Conservation (phyloP, 805 yeast genomes). For the Kazachstania bromeliacearum region DNA sequence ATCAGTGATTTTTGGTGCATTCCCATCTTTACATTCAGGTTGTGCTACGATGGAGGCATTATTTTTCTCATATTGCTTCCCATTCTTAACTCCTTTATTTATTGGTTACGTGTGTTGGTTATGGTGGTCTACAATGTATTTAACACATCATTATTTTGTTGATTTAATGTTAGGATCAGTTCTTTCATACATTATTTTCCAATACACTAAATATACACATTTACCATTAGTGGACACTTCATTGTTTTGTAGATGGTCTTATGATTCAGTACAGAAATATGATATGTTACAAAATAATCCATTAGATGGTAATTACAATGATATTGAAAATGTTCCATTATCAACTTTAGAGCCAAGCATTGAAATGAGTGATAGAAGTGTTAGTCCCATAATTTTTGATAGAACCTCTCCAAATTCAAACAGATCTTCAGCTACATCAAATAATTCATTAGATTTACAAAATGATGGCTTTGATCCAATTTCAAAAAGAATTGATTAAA, state of each 20-base stretch:
- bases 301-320: conserved; percentile 19
- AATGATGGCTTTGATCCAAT: neutral
- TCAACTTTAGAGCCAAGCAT: neutral
- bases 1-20: conserved; percentile 90
- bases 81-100: conserved; percentile 55
- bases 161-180: conserved; percentile 91
- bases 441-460: conserved; percentile 22
- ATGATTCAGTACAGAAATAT: conserved; percentile 33
- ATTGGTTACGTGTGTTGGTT: conserved; percentile 79
- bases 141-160: conserved; percentile 92
- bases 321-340: conserved; percentile 28
- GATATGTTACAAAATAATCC: conserved; percentile 32
- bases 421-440: conserved; percentile 30
- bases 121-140: conserved; percentile 98
- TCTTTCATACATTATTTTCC: conserved; percentile 63
- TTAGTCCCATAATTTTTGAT: conserved; percentile 28
- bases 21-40: conserved; percentile 83
- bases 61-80: conserved; percentile 77
- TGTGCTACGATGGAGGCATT: conserved; percentile 90
- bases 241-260: conserved; percentile 64
- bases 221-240: conserved; percentile 51
- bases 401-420: conserved; percentile 22
- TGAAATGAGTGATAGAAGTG: conserved; percentile 5
- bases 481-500: too few species aligned
- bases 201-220: conserved; percentile 54